A percentile compares a stretch with the other conserved stretches of the same genome.
phyloP scores from a whole-genome alignment of 2,329 filamentous ascomycete species.

The Colletotrichum filicis region DNA sequence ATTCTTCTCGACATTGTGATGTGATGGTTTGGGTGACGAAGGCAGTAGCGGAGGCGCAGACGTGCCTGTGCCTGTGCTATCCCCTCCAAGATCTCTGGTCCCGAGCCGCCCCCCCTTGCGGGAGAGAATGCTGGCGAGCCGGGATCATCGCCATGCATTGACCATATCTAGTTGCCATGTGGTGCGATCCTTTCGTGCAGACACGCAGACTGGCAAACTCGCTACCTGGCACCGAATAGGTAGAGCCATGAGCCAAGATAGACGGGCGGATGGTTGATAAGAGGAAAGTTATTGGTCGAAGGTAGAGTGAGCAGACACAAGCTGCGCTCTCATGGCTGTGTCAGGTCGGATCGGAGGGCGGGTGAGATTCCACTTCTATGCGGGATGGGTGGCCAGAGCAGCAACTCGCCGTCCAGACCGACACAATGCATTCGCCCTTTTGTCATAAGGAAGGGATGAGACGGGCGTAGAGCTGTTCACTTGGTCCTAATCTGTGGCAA shows the following conservation, averaged over 20 bases:
- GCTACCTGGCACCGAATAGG: constrained; percentile 2
- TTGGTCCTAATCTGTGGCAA: neutral
- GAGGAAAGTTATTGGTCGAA: neutral
- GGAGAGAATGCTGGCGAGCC: constrained; percentile 20
- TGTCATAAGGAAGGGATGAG: neutral
- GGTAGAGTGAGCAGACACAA: constrained; percentile 1
- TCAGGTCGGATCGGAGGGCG: constrained; percentile 15
- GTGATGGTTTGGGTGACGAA: neutral
- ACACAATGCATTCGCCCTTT: neutral
- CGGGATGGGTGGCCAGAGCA: constrained; percentile 1
- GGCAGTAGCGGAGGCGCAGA: neutral
- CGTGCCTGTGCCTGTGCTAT: constrained; percentile 4
- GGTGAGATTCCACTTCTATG: constrained; percentile 27
- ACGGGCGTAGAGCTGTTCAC: neutral
- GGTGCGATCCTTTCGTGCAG: constrained; percentile 8
- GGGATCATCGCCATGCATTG: constrained; percentile 23
- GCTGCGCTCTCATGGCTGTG: constrained; percentile 8
- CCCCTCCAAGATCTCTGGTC: constrained; percentile 21
- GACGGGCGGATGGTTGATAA: neutral
- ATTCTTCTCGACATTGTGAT: neutral
- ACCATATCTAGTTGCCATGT: constrained; percentile 23
- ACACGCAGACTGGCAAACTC: neutral
- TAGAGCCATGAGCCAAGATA: constrained; percentile 6
- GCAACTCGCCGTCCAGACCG: neutral
- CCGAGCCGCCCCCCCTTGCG: constrained; percentile 21